Evolutionary conservation across 352 stramenopile genomes (phyloP), one percentile per base, ranked within the genome.

Genomic region (Globisporangium perplexum): DNA sequence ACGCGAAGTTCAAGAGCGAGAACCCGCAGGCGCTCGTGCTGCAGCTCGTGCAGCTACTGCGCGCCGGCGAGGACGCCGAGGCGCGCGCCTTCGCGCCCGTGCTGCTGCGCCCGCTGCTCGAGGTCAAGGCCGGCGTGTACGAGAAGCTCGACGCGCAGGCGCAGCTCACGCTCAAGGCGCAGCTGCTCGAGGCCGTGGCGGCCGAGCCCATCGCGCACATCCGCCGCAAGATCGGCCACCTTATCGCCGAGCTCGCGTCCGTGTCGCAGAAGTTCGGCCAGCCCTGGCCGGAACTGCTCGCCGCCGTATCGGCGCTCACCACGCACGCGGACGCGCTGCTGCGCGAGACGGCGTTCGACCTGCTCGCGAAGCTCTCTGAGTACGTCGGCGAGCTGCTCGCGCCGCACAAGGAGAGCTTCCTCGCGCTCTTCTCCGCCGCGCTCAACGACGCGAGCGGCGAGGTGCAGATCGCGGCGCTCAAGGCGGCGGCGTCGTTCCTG

Each of bases 181-280:
- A 93, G 66, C 68, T 95, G 55, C 67, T 95, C 28, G 76, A 89
- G 50, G 74, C 80, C 20, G 63, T 95, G 12, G 58, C 63, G 24
- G 56, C 49, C 35, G 84, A 95, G 61, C 73, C 84, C 0, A 62
- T 91, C 8, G 69, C 82, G 14, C 75, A 86, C 58, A 77, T 95
- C 56, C 84, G 84, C 33, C 84, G 83, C 60, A 95, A 95, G 66
- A 68, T 95, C 12, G 77, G 71, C 45, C 77, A 95, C 62, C 61
- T 83, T 2, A 69, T 95, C 53, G 84, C 84, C 22, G 83, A 93
- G 53, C 55, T 95, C 24, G 84, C 84, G 14, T 63, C 68, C 39
- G 64, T 86, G 23, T 74, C 65, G 36, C 63, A 77, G 28, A 73
- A 75, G 48, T 69, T 72, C 44, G 59, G 71, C 8, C 76, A 90